A percentile compares a stretch with the other conserved stretches of the same genome.
Conservation (phyloP, 768 basidiomycete genomes). For the Chiua virens region DNA sequence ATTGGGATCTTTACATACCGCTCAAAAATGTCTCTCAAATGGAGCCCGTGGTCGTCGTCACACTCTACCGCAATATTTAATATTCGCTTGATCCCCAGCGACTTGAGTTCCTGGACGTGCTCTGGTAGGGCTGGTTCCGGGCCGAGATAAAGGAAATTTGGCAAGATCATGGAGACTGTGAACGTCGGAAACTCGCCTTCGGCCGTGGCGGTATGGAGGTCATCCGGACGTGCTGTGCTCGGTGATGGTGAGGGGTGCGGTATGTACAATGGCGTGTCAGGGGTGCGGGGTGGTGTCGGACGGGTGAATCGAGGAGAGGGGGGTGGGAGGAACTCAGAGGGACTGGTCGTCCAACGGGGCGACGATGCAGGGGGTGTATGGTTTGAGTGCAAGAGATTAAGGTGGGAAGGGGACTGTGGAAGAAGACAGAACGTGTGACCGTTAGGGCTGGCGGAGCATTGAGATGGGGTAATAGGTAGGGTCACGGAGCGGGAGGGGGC, state of each 20-base stretch:
- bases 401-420: slow-evolving; percentile 56
- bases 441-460: slow-evolving; percentile 19
- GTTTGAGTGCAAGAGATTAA: slow-evolving; percentile 59
- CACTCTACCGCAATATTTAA: slow-evolving; percentile 92
- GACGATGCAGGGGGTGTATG: slow-evolving; percentile 57
- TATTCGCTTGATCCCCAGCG: slow-evolving; percentile 81
- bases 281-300: slow-evolving; percentile 39
- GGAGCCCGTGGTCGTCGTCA: slow-evolving; percentile 76
- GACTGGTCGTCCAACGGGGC: slow-evolving; percentile 35
- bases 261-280: slow-evolving; percentile 36
- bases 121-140: slow-evolving; percentile 77
- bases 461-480: slow-evolving; percentile 45
- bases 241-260: slow-evolving; percentile 44
- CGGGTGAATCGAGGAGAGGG: slow-evolving; percentile 23
- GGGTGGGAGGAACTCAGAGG: slow-evolving; percentile 41
- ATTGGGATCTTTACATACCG: slow-evolving; percentile 87
- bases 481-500: slow-evolving; percentile 60
- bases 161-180: slow-evolving; percentile 87
- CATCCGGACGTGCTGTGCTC: slow-evolving; percentile 61
- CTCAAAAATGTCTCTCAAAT: slow-evolving; percentile 70
- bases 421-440: slow-evolving; percentile 20
- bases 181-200: slow-evolving; percentile 64
- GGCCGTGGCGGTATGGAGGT: slow-evolving; percentile 20
- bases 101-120: slow-evolving; percentile 73
- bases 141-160: slow-evolving; percentile 87